A percentile compares a stretch with the other conserved stretches of the same genome.
phyloP scores from a whole-genome alignment of 441 rosid species.

The Eruca vesicaria region DNA sequence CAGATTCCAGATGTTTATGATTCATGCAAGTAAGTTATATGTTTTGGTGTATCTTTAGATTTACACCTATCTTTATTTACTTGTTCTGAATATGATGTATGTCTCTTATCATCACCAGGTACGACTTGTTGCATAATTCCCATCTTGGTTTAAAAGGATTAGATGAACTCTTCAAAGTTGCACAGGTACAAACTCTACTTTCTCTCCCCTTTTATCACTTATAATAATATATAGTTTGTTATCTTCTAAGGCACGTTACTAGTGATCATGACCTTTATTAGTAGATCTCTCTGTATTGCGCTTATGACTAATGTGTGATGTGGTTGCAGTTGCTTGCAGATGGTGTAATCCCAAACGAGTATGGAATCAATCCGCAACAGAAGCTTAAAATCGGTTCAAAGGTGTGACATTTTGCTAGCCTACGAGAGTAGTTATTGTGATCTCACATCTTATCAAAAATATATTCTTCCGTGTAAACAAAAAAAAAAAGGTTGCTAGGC shows the following conservation, averaged over 20 bases:
- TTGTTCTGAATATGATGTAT: constrained; percentile 2
- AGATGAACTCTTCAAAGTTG: constrained; percentile 94
- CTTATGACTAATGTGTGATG: constrained; percentile 20
- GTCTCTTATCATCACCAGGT: constrained; percentile 44
- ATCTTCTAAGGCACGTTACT: background rate
- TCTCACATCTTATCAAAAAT: background rate
- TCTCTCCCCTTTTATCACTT: background rate
- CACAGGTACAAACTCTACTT: constrained; percentile 62
- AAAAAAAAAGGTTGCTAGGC: constrained; percentile 74
- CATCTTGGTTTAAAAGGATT: constrained; percentile 93
- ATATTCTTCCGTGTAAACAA: too few relatives aligned
- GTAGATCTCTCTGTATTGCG: background rate
- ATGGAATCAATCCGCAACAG: constrained; percentile 98
- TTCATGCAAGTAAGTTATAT: constrained; percentile 96
- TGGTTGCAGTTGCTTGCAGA: constrained; percentile 91
- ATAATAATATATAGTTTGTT: background rate
- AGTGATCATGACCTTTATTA: constrained; percentile 1
- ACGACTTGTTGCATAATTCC: constrained; percentile 96
- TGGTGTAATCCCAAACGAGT: constrained; percentile 99
- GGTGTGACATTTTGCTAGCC: constrained; percentile 39
- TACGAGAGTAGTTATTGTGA: background rate
- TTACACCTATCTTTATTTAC: background rate
- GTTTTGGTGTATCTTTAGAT: constrained; percentile 15
- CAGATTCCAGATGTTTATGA: constrained; percentile 99
- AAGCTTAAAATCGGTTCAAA: constrained; percentile 98